Percentiles rank a stretch among this genome's conserved stretches.
phyloP scores from a whole-genome alignment of 148 eudicot genomes.

The Hydrangea macrophylla region DNA sequence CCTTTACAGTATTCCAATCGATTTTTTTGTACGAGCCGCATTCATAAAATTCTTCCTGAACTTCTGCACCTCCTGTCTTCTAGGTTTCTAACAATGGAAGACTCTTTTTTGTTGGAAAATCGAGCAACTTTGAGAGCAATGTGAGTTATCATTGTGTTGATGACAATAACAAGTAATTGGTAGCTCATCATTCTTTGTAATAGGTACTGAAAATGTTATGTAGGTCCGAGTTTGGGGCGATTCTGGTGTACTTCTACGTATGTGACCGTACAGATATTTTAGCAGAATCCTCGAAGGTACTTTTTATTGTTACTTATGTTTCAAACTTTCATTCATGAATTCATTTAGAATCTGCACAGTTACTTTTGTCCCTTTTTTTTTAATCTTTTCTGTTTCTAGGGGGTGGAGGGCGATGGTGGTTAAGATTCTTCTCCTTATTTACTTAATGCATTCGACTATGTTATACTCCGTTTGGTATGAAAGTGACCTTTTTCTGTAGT shows the following conservation, averaged over 20 bases:
- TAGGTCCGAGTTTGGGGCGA: conserved; percentile 82
- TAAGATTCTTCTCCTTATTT: no score
- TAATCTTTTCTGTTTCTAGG: no score
- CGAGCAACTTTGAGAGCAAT: conserved; percentile 82
- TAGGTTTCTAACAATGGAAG: conserved; percentile 95
- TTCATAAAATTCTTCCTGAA: conserved; percentile 7
- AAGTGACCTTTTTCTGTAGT: no score
- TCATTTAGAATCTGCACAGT: background rate
- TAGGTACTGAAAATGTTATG: conserved; percentile 15
- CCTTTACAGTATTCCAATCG: conserved; percentile 4
- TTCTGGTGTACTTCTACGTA: conserved; percentile 69
- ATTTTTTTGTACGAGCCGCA: conserved; percentile 1
- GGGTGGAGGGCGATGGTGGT: no score
- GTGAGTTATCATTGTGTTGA: conserved; percentile 39
- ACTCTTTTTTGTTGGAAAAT: conserved; percentile 76
- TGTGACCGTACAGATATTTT: conserved; percentile 84
- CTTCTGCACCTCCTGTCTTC: conserved; percentile 17
- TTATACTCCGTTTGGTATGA: no score
- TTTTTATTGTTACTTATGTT: conserved; percentile 6
- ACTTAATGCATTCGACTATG: no score
- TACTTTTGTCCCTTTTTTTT: background rate
- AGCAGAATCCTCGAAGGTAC: conserved; percentile 77
- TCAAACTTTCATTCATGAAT: background rate
- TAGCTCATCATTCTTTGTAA: background rate
- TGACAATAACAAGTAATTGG: conserved; percentile 6